Conservation (phyloP, 768 basidiomycete species). For the Galerina marginata region DNA sequence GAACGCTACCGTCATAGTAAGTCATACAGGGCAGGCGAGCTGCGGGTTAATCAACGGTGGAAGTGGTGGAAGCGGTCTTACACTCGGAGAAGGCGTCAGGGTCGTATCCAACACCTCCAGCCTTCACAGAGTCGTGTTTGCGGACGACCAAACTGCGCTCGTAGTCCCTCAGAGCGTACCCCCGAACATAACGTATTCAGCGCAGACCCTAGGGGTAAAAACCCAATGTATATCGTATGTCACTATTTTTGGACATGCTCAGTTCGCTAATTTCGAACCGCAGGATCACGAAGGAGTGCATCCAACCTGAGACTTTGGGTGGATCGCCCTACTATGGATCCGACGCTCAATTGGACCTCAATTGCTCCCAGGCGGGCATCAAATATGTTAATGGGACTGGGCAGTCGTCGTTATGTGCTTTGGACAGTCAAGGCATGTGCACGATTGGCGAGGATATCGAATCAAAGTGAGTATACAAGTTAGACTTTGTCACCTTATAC, state of each 20-base stretch:
- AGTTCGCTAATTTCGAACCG: no score
- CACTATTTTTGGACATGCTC: no score
- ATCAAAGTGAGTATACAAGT: constrained; percentile 2
- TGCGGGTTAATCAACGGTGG: constrained; percentile 3
- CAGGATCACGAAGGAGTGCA: no score
- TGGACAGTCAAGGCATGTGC: constrained; percentile 8
- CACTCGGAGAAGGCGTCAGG: constrained; percentile 5
- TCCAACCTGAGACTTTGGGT: no score
- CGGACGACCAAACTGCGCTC: constrained; percentile 7
- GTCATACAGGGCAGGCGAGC: background rate
- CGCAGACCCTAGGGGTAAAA: no score
- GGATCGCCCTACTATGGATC: constrained; percentile 7
- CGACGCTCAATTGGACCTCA: background rate
- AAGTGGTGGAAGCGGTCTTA: background rate
- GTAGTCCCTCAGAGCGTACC: background rate
- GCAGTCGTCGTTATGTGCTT: background rate
- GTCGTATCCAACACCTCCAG: constrained; percentile 10
- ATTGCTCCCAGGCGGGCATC: constrained; percentile 7
- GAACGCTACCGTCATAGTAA: background rate
- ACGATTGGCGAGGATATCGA: background rate
- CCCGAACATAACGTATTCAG: background rate
- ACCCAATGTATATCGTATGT: no score
- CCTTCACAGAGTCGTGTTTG: constrained; percentile 6
- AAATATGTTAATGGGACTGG: background rate
- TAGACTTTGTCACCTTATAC: no score